phyloP scores from a whole-genome alignment of 129 eudicot species.

The Sambucus nigra region DNA sequence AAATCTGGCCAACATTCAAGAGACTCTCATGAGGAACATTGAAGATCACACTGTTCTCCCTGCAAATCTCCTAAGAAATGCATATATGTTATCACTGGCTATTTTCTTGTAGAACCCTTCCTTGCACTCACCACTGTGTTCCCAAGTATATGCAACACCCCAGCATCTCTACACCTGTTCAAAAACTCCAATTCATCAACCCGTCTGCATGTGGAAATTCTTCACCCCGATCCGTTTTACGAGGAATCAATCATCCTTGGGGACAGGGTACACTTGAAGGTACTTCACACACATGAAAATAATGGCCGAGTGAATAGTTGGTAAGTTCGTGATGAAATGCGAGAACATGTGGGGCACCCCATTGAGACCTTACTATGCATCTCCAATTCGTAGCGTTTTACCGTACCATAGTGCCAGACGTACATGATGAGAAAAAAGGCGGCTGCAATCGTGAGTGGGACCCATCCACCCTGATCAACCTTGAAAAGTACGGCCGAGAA shows the following conservation, averaged over 20 bases:
- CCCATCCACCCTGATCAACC: constrained; percentile 94
- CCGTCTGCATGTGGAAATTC: constrained; percentile 74
- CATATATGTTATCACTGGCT: constrained; percentile 73
- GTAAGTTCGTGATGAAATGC: constrained; percentile 85
- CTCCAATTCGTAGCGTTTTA: constrained; percentile 80
- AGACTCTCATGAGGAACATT: constrained; percentile 95
- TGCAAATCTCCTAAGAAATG: constrained; percentile 84
- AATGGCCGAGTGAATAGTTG: constrained; percentile 81
- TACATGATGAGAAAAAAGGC: constrained; percentile 78
- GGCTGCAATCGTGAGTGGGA: constrained; percentile 83
- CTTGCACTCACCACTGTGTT: constrained; percentile 77
- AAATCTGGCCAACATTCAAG: constrained; percentile 85
- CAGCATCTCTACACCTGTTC: constrained; percentile 66
- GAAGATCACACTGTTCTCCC: constrained; percentile 93
- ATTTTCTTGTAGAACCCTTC: constrained; percentile 52
- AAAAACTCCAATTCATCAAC: constrained; percentile 72
- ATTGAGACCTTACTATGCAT: constrained; percentile 90
- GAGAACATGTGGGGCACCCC: constrained; percentile 90
- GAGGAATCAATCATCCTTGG: constrained; percentile 75
- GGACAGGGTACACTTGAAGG: constrained; percentile 79
- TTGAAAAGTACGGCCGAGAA: constrained; percentile 86
- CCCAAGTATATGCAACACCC: constrained; percentile 91
- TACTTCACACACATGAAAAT: constrained; percentile 86
- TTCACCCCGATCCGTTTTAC: constrained; percentile 90
- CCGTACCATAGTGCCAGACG: constrained; percentile 91